A percentile compares a stretch with the other conserved stretches of the same genome.
Conservation (phyloP, 2,329 filamentous ascomycete species). For the Fusarium sp. region DNA sequence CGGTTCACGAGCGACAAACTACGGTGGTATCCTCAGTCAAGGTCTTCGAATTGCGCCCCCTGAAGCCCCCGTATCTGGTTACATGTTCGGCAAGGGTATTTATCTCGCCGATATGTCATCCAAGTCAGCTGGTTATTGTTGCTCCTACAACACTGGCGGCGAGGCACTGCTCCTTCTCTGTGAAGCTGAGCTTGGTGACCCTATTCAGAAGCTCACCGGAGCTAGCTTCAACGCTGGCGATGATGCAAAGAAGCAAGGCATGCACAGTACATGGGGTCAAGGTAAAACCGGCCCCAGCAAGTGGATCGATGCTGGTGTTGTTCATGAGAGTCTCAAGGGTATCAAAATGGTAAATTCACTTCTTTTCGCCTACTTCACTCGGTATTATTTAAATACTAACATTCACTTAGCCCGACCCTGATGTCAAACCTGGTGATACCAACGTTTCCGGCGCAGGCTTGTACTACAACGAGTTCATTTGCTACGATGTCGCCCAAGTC, state of each 20-base stretch:
- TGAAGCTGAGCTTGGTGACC: constrained; percentile 80
- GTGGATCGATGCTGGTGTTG: constrained; percentile 80
- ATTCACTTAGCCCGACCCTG: constrained; percentile 60
- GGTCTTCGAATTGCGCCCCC: constrained; percentile 90
- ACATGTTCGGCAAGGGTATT: constrained; percentile 93
- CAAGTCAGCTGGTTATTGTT: constrained; percentile 86
- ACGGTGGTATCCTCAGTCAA: constrained; percentile 86
- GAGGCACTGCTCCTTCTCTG: constrained; percentile 83
- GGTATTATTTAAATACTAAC: background rate
- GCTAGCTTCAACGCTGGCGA: constrained; percentile 72
- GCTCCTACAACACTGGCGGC: constrained; percentile 67
- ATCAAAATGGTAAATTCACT: constrained; percentile 75
- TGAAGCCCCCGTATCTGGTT: constrained; percentile 81
- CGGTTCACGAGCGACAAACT: constrained; percentile 85
- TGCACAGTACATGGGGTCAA: constrained; percentile 76
- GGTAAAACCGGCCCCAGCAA: constrained; percentile 71
- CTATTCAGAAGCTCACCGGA: constrained; percentile 72
- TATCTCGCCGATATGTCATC: constrained; percentile 88
- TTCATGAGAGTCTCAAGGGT: constrained; percentile 73
- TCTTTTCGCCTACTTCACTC: background rate
- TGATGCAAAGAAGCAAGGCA: constrained; percentile 68
- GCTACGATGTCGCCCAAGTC: constrained; percentile 76
- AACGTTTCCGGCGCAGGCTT: constrained; percentile 59
- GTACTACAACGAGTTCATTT: constrained; percentile 79
- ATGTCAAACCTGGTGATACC: constrained; percentile 59